Evolutionary conservation across 768 basidiomycete species (phyloP).

Genomic region (Coprinopsis sp.): DNA sequence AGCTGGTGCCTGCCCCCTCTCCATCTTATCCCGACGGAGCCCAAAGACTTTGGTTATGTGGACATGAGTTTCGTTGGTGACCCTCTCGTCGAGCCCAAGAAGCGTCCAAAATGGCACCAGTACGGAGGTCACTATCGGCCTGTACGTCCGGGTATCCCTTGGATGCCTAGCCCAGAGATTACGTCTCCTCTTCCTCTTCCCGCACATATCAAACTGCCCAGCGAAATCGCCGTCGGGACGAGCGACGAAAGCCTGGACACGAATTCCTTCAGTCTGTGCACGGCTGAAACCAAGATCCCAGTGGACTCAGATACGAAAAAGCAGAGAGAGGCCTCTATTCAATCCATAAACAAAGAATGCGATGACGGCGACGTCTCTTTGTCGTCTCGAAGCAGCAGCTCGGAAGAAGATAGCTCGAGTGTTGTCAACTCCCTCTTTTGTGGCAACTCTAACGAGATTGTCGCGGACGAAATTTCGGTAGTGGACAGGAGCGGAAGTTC

Average conservation of each 20-base stretch:
- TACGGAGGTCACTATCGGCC: conserved; percentile 28
- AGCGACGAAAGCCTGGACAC: not conserved
- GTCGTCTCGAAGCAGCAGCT: too few species aligned
- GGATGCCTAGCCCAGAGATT: conserved; percentile 21
- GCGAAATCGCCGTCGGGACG: not conserved
- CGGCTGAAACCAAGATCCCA: not conserved
- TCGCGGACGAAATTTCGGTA: too few species aligned
- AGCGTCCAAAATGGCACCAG: conserved; percentile 12
- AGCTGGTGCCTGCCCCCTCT: not conserved
- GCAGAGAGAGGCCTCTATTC: not conserved
- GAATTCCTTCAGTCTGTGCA: too few species aligned
- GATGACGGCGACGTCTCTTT: too few species aligned
- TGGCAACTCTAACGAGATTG: too few species aligned
- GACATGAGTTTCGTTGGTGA: not conserved
- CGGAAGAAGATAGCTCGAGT: too few species aligned
- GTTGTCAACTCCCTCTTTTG: too few species aligned
- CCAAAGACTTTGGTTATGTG: not conserved
- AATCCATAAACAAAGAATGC: too few species aligned
- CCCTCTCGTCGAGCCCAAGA: not conserved
- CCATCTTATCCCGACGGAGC: not conserved
- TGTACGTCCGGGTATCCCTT: conserved; percentile 22
- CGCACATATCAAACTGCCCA: conserved; percentile 9
- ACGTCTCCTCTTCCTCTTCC: conserved; percentile 18
- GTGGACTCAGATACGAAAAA: not conserved
- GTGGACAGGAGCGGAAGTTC: too few species aligned